Conservation (phyloP, 495 filamentous ascomycete species). For the Penicillium goetzii region DNA sequence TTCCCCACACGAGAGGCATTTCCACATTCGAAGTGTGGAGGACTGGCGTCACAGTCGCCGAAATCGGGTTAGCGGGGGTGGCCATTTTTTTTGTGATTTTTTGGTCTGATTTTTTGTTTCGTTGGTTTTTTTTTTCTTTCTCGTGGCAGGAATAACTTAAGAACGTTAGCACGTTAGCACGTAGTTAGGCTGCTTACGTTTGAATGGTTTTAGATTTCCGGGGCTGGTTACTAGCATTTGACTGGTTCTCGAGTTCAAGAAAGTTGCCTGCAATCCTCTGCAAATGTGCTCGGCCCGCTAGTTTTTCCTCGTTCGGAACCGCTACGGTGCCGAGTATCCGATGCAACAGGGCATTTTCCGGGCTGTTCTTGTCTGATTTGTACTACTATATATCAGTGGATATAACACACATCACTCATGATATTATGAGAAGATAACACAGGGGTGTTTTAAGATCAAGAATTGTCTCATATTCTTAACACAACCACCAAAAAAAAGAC, state of each 20-base stretch:
- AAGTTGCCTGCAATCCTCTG: neutral
- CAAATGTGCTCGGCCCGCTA: conserved; percentile 19
- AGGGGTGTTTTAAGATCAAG: no score
- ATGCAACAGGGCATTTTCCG: neutral
- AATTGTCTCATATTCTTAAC: neutral
- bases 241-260: neutral
- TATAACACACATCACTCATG: neutral
- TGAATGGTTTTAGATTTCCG: neutral
- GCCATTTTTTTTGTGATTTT: neutral
- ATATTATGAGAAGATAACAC: neutral
- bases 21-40: conserved; percentile 25
- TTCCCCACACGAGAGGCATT: conserved; percentile 37
- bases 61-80: conserved; percentile 7
- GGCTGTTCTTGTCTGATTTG: neutral
- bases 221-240: neutral
- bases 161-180: no score
- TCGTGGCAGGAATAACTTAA: neutral
- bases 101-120: neutral
- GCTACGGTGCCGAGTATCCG: conserved; percentile 17
- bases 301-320: conserved; percentile 16
- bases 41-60: conserved; percentile 18
- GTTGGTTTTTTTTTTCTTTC: neutral
- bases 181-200: neutral
- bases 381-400: no score
- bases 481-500: conserved; percentile 3